phyloP scores from a whole-genome alignment of 2,329 filamentous ascomycete species.

The Tolypocladium capitatum region DNA sequence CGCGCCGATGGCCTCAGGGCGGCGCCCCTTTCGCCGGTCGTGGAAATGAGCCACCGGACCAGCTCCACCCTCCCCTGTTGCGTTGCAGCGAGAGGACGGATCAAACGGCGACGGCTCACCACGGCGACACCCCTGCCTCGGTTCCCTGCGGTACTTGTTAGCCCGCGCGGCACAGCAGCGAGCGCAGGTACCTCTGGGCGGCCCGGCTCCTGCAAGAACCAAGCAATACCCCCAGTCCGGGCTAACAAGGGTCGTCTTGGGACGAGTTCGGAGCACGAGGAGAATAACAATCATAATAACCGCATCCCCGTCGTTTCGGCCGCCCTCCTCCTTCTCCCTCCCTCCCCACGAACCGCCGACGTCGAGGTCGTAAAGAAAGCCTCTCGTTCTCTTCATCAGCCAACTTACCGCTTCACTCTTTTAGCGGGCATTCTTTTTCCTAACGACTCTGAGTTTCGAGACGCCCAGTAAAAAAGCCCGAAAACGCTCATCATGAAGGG shows the following conservation, averaged over 20 bases:
- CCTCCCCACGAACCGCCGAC: constrained; percentile 28
- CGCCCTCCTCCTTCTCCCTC: constrained; percentile 20
- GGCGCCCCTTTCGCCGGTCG: neutral
- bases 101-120: constrained; percentile 13
- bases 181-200: neutral
- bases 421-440: constrained; percentile 67
- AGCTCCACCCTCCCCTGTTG: constrained; percentile 8
- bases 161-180: neutral
- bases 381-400: constrained; percentile 29
- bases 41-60: constrained; percentile 9
- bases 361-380: constrained; percentile 39
- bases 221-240: neutral
- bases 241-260: neutral
- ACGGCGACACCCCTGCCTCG: constrained; percentile 4
- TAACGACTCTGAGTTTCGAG: constrained; percentile 1
- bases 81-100: constrained; percentile 1
- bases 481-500: constrained; percentile 55
- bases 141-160: constrained; percentile 4
- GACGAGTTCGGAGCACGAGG: neutral
- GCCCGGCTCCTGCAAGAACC: neutral
- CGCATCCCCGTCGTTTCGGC: constrained; percentile 23
- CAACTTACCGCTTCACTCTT: constrained; percentile 68
- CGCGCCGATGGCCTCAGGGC: neutral
- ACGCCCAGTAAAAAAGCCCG: neutral
- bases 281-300: constrained; percentile 24